Conservation (phyloP, 1,284 basidiomycete species). For the Fomitopsis schrenkii region DNA sequence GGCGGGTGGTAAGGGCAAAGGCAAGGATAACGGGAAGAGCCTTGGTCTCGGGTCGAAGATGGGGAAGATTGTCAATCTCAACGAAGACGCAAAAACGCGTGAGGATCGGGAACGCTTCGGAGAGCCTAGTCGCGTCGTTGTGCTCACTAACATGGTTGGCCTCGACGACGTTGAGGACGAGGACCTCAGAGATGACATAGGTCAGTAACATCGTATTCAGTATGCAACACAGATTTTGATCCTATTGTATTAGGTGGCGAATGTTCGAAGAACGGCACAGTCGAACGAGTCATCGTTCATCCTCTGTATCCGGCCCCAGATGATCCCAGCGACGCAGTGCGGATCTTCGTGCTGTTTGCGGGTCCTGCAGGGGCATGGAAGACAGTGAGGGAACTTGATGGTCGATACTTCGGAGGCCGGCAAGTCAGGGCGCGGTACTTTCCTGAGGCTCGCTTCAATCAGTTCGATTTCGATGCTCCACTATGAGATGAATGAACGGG, state of each 20-base stretch:
- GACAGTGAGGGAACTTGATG: slow-evolving; percentile 87
- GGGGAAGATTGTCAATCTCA: slow-evolving; percentile 85
- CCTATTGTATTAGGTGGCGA: slow-evolving; percentile 60
- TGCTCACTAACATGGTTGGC: slow-evolving; percentile 85
- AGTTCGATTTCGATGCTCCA: slow-evolving; percentile 44
- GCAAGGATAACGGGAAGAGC: slow-evolving; percentile 23
- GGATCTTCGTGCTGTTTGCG: slow-evolving; percentile 83
- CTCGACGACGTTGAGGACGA: slow-evolving; percentile 80
- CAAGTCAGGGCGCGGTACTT: slow-evolving; percentile 83
- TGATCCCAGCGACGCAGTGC: slow-evolving; percentile 65
- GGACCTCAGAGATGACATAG: slow-evolving; percentile 84
- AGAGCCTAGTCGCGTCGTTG: slow-evolving; percentile 83
- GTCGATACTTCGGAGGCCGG: slow-evolving; percentile 85
- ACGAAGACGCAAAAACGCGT: slow-evolving; percentile 68
- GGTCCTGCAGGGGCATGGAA: slow-evolving; percentile 94
- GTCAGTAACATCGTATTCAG: slow-evolving; percentile 36
- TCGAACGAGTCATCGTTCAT: slow-evolving; percentile 86
- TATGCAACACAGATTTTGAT: slow-evolving; percentile 6
- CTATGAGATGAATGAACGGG: slow-evolving; percentile 8
- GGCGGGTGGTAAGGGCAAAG: slow-evolving; percentile 34
- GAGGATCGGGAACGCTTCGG: slow-evolving; percentile 81
- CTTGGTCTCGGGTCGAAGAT: slow-evolving; percentile 51
- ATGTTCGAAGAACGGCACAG: slow-evolving; percentile 86
- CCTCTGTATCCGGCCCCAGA: slow-evolving; percentile 60
- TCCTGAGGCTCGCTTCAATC: slow-evolving; percentile 57